Conservation (phyloP, 192 early-diverging fungal genomes). For the Linnemannia schmuckeri region DNA sequence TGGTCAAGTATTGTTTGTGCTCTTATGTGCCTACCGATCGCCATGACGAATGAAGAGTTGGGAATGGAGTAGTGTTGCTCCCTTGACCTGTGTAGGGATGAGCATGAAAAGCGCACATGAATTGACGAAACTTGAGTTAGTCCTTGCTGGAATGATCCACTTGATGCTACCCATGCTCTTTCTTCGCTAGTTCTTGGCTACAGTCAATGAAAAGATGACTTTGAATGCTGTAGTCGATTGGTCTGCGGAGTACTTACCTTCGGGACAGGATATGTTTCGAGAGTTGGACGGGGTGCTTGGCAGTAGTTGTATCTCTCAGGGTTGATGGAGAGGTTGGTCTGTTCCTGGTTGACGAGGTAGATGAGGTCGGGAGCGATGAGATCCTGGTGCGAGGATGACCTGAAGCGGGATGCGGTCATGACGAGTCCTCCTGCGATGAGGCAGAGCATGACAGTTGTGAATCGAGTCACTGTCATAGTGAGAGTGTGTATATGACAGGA, state of each 20-base stretch:
- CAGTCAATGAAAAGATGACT: neutral
- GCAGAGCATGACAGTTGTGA: slow-evolving; percentile 12
- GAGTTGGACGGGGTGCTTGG: slow-evolving; percentile 29
- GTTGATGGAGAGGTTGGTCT: neutral
- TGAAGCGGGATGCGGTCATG: slow-evolving; percentile 11
- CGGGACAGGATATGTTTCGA: slow-evolving; percentile 28
- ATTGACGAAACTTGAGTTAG: neutral
- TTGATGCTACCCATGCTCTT: neutral
- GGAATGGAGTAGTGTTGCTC: slow-evolving; percentile 18
- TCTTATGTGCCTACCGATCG: slow-evolving; percentile 30
- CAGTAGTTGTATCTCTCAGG: slow-evolving; percentile 29
- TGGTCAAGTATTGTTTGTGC: neutral
- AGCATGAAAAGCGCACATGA: neutral
- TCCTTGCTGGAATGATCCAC: neutral
- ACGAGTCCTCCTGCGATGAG: slow-evolving; percentile 32
- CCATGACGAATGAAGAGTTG: slow-evolving; percentile 54
- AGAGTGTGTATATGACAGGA: neutral
- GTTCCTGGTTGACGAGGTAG: slow-evolving; percentile 4
- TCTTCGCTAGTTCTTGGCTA: neutral
- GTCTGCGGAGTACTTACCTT: slow-evolving; percentile 7
- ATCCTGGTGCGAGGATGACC: neutral
- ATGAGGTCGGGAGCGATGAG: slow-evolving; percentile 15
- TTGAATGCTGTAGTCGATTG: too few relatives aligned
- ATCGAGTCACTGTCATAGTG: slow-evolving; percentile 8
- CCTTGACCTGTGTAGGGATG: slow-evolving; percentile 16